Conservation (phyloP, 1,139 yeast genomes). For the Geotrichum carabidarum region DNA sequence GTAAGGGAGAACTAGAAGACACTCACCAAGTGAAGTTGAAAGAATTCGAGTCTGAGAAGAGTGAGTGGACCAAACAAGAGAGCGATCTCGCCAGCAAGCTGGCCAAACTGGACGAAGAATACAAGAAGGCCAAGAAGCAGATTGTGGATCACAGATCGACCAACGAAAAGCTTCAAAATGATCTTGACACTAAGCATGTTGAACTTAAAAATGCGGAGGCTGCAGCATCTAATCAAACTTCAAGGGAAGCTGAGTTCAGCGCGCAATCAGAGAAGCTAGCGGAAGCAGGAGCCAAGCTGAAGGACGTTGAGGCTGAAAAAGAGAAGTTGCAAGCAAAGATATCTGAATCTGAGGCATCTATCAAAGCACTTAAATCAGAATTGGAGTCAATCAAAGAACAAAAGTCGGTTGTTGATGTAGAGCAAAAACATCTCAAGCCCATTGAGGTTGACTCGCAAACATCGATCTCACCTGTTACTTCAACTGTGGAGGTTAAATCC, state of each 20-base stretch:
- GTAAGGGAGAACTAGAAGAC: conserved; percentile 27
- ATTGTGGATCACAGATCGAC: neutral
- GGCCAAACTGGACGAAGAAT: neutral
- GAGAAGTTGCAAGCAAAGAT: conserved; percentile 13
- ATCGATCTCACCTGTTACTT: neutral
- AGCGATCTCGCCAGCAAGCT: conserved; percentile 1
- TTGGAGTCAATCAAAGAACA: neutral
- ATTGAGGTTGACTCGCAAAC: neutral
- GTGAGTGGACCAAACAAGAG: neutral
- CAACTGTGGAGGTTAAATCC: neutral
- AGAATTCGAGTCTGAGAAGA: conserved; percentile 6
- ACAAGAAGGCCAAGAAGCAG: neutral
- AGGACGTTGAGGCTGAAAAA: neutral
- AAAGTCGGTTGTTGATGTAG: neutral
- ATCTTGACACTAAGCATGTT: neutral
- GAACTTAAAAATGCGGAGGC: conserved; percentile 2
- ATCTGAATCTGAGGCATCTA: conserved; percentile 14
- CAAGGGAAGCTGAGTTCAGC: conserved; percentile 1
- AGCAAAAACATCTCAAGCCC: neutral
- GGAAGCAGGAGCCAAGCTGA: neutral
- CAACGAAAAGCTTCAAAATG: neutral
- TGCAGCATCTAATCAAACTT: neutral
- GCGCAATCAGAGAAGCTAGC: neutral
- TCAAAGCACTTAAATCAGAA: conserved; percentile 6
- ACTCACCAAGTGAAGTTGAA: conserved; percentile 13